Evolutionary conservation across 768 basidiomycete genomes (phyloP), one percentile per base, ranked within the genome.

Genomic region (Tephrocybe rancida): DNA sequence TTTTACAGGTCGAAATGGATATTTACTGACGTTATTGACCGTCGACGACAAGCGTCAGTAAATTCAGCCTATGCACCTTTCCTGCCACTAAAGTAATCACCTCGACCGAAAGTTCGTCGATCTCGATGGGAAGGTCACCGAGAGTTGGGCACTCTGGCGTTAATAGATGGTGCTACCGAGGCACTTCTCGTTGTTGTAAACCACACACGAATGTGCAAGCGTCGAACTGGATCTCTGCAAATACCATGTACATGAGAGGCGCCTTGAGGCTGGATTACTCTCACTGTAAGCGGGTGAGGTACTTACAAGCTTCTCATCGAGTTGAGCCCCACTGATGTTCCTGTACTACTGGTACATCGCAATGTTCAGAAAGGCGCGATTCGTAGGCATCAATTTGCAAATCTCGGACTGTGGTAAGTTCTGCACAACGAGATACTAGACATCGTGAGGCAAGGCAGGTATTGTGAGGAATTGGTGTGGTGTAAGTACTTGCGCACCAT

Each of bases 161-260:
- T 61, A 22, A 74, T 64, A 57, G 72, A 72, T 6, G 73, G 70
- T 4, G 68, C 57, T 8, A 73, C 61, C 16, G 57, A 55, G 2
- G 55, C 44, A 22, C 21, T 22, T 22, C 19, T 56, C 41, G 14
- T 58, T 52, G 26, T 29, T n/a, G n/a, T n/a, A 51, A 75, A 75
- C 73, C 75, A 75, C 5, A 70, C 70, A 0, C 72, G 68, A n/a
- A 77, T 64, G 30, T 66, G 64, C 13, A 75, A 61, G n/a, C 64
- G 64, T 27, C 66, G 59, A 16, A 75, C 74, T 32, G 70, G 70
- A 24, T 64, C 63, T 54, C 72, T 73, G 37, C 44, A 35, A 6
- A 16, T 3, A 10, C 8, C n/a, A 44, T 8, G 35, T 37, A 6
- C 11, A n/a, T n/a, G n/a, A n/a, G n/a, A n/a, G n/a, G n/a, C n/a